Evolutionary conservation across 495 filamentous ascomycete species (phyloP).

Genomic region (Xylaria nigripes): DNA sequence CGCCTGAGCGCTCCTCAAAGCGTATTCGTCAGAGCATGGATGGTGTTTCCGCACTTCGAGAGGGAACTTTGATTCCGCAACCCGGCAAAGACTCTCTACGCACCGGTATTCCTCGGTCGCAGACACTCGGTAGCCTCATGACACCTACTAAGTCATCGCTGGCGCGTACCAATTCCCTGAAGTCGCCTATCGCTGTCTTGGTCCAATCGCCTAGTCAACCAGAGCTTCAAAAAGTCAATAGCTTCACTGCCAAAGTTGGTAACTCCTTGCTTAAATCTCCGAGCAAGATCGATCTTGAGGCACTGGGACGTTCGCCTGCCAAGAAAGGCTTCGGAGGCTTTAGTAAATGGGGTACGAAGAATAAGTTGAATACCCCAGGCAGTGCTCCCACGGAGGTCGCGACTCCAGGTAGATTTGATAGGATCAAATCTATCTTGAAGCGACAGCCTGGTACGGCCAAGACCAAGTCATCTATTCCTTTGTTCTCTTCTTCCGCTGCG

Average conservation of each 20-base stretch:
- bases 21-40: constrained; percentile 54
- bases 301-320: constrained; percentile 26
- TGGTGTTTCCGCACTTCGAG: constrained; percentile 49
- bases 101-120: constrained; percentile 29
- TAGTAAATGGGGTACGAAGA: constrained; percentile 5
- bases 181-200: constrained; percentile 34
- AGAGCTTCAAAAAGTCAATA: constrained; percentile 22
- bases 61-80: constrained; percentile 36
- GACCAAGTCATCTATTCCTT: constrained; percentile 30
- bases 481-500: constrained; percentile 26
- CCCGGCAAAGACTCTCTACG: constrained; percentile 27
- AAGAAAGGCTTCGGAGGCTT: constrained; percentile 22
- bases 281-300: constrained; percentile 10
- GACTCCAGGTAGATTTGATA: constrained; percentile 39
- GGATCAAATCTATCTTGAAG: constrained; percentile 44
- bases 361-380: constrained; percentile 3
- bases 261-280: constrained; percentile 10
- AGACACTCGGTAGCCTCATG: constrained; percentile 48
- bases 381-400: constrained; percentile 20
- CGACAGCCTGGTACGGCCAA: constrained; percentile 29
- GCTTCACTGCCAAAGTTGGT: constrained; percentile 32
- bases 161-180: constrained; percentile 54
- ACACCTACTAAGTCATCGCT: constrained; percentile 78
- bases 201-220: constrained; percentile 30
- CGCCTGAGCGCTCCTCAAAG: constrained; percentile 45